These are phyloP conservation scores for Metschnikowia proteae DNA, from an alignment of 805 yeast species.

Conservation along the genomic window DNA sequence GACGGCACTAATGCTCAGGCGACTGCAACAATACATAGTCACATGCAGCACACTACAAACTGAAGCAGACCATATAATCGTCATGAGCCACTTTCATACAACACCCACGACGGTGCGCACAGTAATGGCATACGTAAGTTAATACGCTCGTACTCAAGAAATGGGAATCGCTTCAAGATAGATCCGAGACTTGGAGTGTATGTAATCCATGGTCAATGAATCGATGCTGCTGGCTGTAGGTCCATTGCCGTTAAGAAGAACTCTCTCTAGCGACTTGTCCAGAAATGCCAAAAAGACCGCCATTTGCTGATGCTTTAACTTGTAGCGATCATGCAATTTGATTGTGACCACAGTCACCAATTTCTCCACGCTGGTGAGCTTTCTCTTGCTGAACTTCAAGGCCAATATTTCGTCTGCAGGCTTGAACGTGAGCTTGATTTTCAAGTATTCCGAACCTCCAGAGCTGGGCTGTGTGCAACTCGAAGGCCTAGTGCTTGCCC, in stretches of 20 bases:
- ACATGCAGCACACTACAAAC: too few species aligned
- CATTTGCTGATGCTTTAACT: slow-evolving; percentile 6
- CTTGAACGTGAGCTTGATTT: slow-evolving; percentile 15
- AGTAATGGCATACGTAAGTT: not conserved
- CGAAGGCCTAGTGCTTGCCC: not conserved
- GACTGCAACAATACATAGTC: not conserved
- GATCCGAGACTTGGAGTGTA: slow-evolving; percentile 19
- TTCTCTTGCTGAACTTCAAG: slow-evolving; percentile 13
- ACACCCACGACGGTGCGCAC: not conserved
- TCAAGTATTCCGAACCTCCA: slow-evolving; percentile 3
- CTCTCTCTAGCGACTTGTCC: slow-evolving; percentile 10
- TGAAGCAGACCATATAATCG: too few species aligned
- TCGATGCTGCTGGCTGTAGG: slow-evolving; percentile 4
- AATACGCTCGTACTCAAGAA: not conserved
- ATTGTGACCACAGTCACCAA: slow-evolving; percentile 14
- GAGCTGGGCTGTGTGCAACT: not conserved
- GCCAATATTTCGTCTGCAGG: slow-evolving; percentile 18
- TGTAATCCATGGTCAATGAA: slow-evolving; percentile 22
- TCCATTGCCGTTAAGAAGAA: slow-evolving; percentile 7
- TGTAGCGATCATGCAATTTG: slow-evolving; percentile 12
- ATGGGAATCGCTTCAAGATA: slow-evolving; percentile 19
- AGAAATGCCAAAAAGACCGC: slow-evolving; percentile 11
- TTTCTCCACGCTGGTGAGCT: slow-evolving; percentile 12
- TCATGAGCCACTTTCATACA: not conserved
- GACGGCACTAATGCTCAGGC: not conserved